A percentile compares a stretch with the other conserved stretches of the same genome.
Conservation (phyloP, 352 stramenopile genomes). For the Phytophthora chlamydospora region DNA sequence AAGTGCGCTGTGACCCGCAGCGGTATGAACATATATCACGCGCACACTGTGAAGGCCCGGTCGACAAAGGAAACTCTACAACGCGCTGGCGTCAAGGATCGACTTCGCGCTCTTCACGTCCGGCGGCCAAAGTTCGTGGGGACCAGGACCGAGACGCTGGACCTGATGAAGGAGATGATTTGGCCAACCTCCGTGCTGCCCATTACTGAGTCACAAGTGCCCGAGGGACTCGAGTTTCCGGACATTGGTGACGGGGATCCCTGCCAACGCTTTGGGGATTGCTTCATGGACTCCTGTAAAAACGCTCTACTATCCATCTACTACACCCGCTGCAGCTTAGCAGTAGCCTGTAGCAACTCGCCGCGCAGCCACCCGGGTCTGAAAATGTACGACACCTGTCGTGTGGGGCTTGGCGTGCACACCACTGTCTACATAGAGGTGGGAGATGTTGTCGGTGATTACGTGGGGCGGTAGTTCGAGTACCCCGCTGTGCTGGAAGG, state of each 20-base stretch:
- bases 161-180: no score
- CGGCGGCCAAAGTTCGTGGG: no score
- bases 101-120: no score
- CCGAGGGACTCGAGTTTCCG: background rate
- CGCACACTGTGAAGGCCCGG: background rate
- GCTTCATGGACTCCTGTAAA: conserved; percentile 8
- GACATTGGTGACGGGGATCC: conserved; percentile 4
- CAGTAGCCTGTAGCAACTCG: background rate
- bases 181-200: no score
- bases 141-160: no score
- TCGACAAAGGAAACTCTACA: background rate
- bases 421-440: no score
- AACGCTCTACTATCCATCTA: background rate
- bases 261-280: background rate
- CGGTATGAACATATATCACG: background rate
- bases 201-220: background rate
- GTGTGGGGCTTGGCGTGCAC: background rate
- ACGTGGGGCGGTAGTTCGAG: no score
- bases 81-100: background rate
- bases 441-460: background rate
- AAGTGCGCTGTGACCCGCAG: conserved; percentile 4
- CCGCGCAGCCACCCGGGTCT: no score
- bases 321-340: background rate
- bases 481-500: no score
- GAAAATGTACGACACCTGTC: background rate